phyloP scores from a whole-genome alignment of 2,329 filamentous ascomycete species.

The Chaetomium strumarium region DNA sequence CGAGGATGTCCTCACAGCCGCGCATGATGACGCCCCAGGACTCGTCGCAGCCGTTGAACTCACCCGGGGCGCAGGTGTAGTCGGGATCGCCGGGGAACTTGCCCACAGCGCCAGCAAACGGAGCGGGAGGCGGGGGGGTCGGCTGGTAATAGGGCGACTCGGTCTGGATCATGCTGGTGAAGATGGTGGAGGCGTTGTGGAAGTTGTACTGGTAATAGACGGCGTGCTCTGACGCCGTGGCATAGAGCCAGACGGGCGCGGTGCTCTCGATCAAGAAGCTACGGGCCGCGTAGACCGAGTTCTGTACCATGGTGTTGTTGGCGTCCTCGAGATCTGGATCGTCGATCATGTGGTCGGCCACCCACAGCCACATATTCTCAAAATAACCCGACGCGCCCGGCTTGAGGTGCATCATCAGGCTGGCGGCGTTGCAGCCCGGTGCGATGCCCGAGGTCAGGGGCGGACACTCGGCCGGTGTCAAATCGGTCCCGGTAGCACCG shows the following conservation, averaged over 20 bases:
- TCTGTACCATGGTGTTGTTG: slow-evolving; percentile 21
- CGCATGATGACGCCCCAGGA: slow-evolving; percentile 17
- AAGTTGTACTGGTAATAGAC: slow-evolving; percentile 46
- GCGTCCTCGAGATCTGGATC: background rate
- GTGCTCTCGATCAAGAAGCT: slow-evolving; percentile 28
- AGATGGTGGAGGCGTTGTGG: slow-evolving; percentile 40
- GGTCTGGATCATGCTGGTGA: slow-evolving; percentile 40
- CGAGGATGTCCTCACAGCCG: slow-evolving; percentile 5
- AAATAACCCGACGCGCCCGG: slow-evolving; percentile 41
- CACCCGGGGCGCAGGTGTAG: slow-evolving; percentile 3
- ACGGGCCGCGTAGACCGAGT: slow-evolving; percentile 26
- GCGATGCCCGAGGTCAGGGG: slow-evolving; percentile 39
- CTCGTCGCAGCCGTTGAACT: slow-evolving; percentile 5
- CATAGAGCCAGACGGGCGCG: slow-evolving; percentile 29
- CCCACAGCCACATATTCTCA: slow-evolving; percentile 58
- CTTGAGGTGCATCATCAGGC: slow-evolving; percentile 40
- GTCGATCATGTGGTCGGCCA: slow-evolving; percentile 49
- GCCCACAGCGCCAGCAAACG: slow-evolving; percentile 16
- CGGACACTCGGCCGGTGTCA: slow-evolving; percentile 57
- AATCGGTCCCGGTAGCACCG: slow-evolving; percentile 60
- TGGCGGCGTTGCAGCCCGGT: slow-evolving; percentile 32
- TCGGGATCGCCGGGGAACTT: slow-evolving; percentile 11
- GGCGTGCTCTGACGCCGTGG: slow-evolving; percentile 43
- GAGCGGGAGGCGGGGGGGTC: slow-evolving; percentile 20
- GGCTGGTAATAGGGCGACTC: slow-evolving; percentile 28